Conservation (phyloP, 164 flowering plant genomes). For the Piper betle region DNA sequence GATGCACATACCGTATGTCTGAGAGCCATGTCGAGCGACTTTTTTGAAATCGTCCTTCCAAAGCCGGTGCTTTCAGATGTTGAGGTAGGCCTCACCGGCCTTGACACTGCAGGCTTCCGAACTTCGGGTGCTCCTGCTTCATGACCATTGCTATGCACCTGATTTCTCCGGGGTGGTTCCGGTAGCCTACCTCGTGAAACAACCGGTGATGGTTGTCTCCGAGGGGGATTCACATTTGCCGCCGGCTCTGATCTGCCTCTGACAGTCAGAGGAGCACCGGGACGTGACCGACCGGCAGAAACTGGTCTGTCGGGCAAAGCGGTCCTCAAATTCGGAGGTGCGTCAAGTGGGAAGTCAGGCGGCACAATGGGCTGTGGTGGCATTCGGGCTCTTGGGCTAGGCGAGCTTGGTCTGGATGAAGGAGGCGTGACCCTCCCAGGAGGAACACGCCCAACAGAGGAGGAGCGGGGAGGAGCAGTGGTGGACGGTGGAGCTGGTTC, state of each 20-base stretch:
- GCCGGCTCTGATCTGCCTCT: slow-evolving; percentile 38
- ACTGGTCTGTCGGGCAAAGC: slow-evolving; percentile 78
- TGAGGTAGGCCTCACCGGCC: slow-evolving; percentile 35
- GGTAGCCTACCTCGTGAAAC: slow-evolving; percentile 54
- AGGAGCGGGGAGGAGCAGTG: slow-evolving; percentile 25
- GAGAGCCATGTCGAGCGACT: slow-evolving; percentile 89
- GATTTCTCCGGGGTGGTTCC: slow-evolving; percentile 36
- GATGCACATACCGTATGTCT: slow-evolving; percentile 68
- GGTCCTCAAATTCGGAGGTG: slow-evolving; percentile 89
- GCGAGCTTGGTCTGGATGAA: slow-evolving; percentile 70
- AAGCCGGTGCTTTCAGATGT: slow-evolving; percentile 56
- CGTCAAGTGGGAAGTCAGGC: slow-evolving; percentile 75
- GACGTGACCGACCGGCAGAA: slow-evolving; percentile 88
- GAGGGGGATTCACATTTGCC: slow-evolving; percentile 18
- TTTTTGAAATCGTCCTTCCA: slow-evolving; percentile 88
- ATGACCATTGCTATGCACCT: slow-evolving; percentile 37
- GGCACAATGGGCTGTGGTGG: slow-evolving; percentile 57
- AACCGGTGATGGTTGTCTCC: slow-evolving; percentile 58
- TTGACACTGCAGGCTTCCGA: slow-evolving; percentile 28
- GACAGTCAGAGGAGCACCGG: slow-evolving; percentile 29
- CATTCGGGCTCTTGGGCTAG: slow-evolving; percentile 49
- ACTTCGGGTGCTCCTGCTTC: slow-evolving; percentile 27
- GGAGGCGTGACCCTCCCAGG: slow-evolving; percentile 33
- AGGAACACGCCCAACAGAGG: slow-evolving; percentile 38
- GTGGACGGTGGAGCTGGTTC: slow-evolving; percentile 30